Conservation (phyloP, 2,329 filamentous ascomycete genomes). For the Reticulascus tulasneorum region DNA sequence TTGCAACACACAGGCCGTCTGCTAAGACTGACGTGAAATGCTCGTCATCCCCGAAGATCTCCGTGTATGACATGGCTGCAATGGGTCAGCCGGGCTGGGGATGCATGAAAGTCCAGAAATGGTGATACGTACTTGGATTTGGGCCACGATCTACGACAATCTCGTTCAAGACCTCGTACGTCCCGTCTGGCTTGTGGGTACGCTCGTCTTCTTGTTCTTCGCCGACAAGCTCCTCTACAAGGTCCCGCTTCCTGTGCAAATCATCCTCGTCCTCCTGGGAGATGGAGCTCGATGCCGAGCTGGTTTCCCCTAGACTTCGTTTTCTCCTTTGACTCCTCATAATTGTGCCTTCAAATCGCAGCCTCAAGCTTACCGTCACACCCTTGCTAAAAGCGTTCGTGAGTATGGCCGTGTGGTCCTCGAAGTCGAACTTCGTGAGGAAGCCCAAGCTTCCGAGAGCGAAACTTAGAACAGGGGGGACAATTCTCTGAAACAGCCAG, state of each 20-base stretch:
- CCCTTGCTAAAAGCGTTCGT: slow-evolving; percentile 73
- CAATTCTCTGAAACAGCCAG: slow-evolving; percentile 94
- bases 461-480: slow-evolving; percentile 90
- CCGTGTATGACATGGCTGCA: slow-evolving; percentile 81
- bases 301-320: slow-evolving; percentile 19
- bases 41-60: slow-evolving; percentile 91
- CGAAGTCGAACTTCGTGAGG: slow-evolving; percentile 93
- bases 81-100: background rate
- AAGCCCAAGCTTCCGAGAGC: slow-evolving; percentile 89
- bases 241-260: slow-evolving; percentile 49
- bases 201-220: slow-evolving; percentile 79
- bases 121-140: slow-evolving; percentile 68
- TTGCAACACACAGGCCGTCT: slow-evolving; percentile 90
- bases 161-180: slow-evolving; percentile 90
- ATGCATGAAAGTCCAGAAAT: background rate
- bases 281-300: slow-evolving; percentile 21
- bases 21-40: slow-evolving; percentile 92
- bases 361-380: slow-evolving; percentile 79
- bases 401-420: slow-evolving; percentile 65
- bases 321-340: slow-evolving; percentile 69
- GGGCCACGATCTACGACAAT: slow-evolving; percentile 94
- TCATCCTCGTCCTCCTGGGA: slow-evolving; percentile 37
- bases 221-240: slow-evolving; percentile 87
- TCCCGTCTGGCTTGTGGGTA: slow-evolving; percentile 80
- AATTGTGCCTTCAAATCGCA: slow-evolving; percentile 89